Evolutionary conservation across 2,329 filamentous ascomycete species (phyloP), one percentile per base, ranked within the genome.

Genomic region (Aspergillus quadrilineatus): DNA sequence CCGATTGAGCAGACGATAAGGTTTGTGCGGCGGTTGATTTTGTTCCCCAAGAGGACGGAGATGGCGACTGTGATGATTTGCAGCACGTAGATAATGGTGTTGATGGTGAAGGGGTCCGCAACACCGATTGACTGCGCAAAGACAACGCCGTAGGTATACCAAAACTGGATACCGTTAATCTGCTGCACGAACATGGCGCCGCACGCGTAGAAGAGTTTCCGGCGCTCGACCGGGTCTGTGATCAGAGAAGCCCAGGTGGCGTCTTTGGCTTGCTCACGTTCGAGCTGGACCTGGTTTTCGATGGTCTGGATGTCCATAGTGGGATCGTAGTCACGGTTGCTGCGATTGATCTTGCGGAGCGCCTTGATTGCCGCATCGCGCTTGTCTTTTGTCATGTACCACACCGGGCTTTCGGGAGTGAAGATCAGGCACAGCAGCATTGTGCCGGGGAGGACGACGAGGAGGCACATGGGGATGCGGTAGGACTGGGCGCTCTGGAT

Each of bases 131-230:
- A 67, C 60, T 79, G 66, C 22, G 73, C 68, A 58, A 79, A 79
- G 30, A 79, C 71, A 1, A 73, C 74, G 1, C 75, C 76, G 32
- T 74, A 79, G 49, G 72, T 73, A 64, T 78, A 78, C 61, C 77
- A 79, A 67, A 74, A 80, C 47, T 77, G 75, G 51, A 80, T 80
- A 17, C 78, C 77, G 67, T 77, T 77, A 67, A 81, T 77, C 66
- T 81, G 78, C 61, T 80, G 78, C 2, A 77, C 75, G 39, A 77
- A 69, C 56, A 80, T 67, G 22, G 75, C 77, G 9, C 78, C 78
- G 6, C 71, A 73, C 14, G 72, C 71, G 63, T 74, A 80, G 22
- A 80, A 65, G 10, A 80, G 66, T 63, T 81, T 81, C 30, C 77
- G 72, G 14, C 77, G 69, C 64, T 80, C 78, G 34, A 79, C 67